Conservation (phyloP, 2,329 filamentous ascomycete species). For the Thielaviopsis populi region DNA sequence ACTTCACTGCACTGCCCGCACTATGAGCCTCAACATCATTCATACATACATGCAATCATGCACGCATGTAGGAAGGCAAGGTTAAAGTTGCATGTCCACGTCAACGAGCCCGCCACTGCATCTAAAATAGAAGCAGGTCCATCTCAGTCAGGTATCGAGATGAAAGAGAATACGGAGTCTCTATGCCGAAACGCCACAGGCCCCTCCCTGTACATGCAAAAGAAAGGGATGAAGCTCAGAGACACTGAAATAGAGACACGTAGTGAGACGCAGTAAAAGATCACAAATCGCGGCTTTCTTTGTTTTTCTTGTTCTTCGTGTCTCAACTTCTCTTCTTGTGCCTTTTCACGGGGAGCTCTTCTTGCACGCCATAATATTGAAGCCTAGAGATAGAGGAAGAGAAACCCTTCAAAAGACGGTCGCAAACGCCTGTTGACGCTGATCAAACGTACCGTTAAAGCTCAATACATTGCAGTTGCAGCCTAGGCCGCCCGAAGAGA, state of each 20-base stretch:
- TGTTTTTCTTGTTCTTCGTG: background rate
- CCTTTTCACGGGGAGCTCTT: background rate
- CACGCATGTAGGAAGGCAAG: background rate
- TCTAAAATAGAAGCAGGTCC: background rate
- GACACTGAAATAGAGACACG: background rate
- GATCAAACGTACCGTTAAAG: background rate
- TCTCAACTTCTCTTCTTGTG: background rate
- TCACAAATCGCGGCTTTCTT: background rate
- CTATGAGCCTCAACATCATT: background rate
- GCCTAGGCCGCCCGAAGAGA: background rate
- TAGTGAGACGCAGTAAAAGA: background rate
- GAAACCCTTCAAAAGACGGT: background rate
- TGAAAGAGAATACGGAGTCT: background rate
- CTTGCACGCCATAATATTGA: background rate
- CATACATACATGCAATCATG: background rate
- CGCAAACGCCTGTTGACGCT: background rate
- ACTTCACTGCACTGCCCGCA: background rate
- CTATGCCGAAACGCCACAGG: background rate
- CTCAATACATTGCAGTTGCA: background rate
- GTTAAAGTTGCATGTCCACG: conserved; percentile 1
- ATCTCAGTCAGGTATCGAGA: background rate
- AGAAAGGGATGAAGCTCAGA: background rate
- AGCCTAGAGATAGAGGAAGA: background rate
- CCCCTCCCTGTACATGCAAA: background rate
- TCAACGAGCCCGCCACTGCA: background rate